These are phyloP conservation scores for Coemansia biformis DNA, from an alignment of 192 early-diverging fungal species.

Conservation along the genomic window DNA sequence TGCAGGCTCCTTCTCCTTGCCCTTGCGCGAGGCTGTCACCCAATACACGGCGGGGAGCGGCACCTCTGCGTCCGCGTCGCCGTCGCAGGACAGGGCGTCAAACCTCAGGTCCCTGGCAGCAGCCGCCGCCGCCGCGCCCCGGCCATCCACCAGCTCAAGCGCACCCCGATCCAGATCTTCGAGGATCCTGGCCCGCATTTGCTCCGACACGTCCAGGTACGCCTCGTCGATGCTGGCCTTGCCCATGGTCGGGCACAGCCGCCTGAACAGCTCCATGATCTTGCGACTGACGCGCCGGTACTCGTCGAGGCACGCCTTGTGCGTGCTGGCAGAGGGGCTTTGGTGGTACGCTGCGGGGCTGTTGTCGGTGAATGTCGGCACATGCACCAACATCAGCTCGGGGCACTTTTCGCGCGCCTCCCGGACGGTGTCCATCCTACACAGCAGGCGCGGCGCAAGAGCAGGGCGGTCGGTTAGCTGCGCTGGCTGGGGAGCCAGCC, in stretches of 20 bases:
- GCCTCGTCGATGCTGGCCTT: slow-evolving; percentile 83
- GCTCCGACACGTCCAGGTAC: slow-evolving; percentile 77
- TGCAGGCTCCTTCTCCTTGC: slow-evolving; percentile 35
- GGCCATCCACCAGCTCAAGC: slow-evolving; percentile 10
- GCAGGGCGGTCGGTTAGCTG: too few relatives aligned
- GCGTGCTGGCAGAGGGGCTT: slow-evolving; percentile 61
- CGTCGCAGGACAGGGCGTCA: background rate
- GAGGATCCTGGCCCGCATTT: slow-evolving; percentile 53
- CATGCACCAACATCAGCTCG: slow-evolving; percentile 72
- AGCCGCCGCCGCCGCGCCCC: background rate
- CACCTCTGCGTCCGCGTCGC: background rate
- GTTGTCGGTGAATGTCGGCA: slow-evolving; percentile 72
- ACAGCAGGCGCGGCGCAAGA: too few relatives aligned
- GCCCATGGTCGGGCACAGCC: slow-evolving; percentile 55
- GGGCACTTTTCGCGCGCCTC: slow-evolving; percentile 48
- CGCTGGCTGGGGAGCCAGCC: too few relatives aligned
- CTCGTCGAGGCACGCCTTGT: slow-evolving; percentile 84
- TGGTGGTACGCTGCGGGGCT: slow-evolving; percentile 64
- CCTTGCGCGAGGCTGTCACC: slow-evolving; percentile 33
- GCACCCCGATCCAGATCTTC: slow-evolving; percentile 24
- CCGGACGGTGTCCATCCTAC: slow-evolving; percentile 24
- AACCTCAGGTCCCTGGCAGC: background rate
- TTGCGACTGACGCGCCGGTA: slow-evolving; percentile 68
- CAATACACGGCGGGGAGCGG: slow-evolving; percentile 27
- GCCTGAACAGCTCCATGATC: slow-evolving; percentile 68